These are phyloP conservation scores for Parachlorella kessleri DNA, from an alignment of 139 green algal genomes.

Conservation along the genomic window DNA sequence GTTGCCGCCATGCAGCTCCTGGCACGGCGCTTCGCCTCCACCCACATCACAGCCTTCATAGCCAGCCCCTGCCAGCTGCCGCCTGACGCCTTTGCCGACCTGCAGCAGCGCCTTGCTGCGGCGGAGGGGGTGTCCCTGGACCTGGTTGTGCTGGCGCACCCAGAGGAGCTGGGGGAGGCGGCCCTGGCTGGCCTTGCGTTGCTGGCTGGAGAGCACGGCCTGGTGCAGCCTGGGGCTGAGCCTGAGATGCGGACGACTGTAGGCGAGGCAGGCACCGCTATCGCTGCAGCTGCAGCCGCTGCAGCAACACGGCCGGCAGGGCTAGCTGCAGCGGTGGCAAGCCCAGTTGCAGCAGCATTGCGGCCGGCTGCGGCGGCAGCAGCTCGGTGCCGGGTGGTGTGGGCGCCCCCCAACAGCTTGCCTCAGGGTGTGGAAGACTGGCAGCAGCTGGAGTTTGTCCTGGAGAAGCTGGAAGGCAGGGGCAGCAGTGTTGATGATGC, in stretches of 20 bases:
- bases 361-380: not conserved
- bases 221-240: not conserved
- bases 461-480: constrained; percentile 19
- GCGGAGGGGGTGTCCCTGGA: constrained; percentile 5
- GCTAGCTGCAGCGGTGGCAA: not conserved
- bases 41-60: constrained; percentile 26
- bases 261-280: too few relatives aligned
- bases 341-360: not conserved
- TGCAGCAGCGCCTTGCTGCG: not conserved
- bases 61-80: constrained; percentile 2
- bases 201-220: not conserved
- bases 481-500: too few relatives aligned
- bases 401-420: constrained; percentile 5
- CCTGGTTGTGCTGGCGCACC: constrained; percentile 8
- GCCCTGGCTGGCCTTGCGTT: not conserved
- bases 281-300: not conserved
- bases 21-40: constrained; percentile 4
- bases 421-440: constrained; percentile 6
- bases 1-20: constrained; percentile 12
- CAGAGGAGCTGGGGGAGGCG: not conserved
- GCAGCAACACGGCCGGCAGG: not conserved
- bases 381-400: constrained; percentile 8
- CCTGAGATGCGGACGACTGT: not conserved
- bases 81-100: not conserved
- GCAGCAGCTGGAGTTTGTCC: constrained; percentile 31